Evolutionary conservation across 352 stramenopile genomes (phyloP).

Genomic region (Pythium aquatile): DNA sequence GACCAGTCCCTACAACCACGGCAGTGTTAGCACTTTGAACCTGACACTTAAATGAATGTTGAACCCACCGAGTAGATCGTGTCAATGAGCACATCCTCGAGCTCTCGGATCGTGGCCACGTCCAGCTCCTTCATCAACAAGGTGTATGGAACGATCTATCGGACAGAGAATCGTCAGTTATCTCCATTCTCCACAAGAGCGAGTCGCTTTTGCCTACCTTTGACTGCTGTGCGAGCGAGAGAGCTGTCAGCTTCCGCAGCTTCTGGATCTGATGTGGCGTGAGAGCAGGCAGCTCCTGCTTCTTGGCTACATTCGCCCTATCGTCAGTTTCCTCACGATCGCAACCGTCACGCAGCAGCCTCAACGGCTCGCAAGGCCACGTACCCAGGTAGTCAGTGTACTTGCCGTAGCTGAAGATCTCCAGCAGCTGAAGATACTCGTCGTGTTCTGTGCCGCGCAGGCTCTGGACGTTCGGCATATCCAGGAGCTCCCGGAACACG

Average conservation of each 20-base stretch:
- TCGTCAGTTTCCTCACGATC: background rate
- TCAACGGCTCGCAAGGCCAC: conserved; percentile 5
- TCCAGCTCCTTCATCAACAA: conserved; percentile 76
- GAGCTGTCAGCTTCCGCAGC: conserved; percentile 86
- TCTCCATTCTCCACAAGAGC: background rate
- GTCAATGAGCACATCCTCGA: conserved; percentile 93
- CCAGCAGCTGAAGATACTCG: conserved; percentile 76
- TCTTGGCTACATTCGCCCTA: conserved; percentile 35
- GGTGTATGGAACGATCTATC: conserved; percentile 79
- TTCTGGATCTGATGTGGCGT: conserved; percentile 78
- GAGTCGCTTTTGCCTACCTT: conserved; percentile 48
- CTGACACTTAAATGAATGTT: background rate
- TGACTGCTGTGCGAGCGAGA: conserved; percentile 80
- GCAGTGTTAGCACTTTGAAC: background rate
- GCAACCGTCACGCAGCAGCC: background rate
- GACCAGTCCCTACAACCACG: conserved; percentile 62
- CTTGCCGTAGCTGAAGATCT: conserved; percentile 90
- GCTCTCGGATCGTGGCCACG: conserved; percentile 77
- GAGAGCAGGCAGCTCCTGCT: conserved; percentile 60
- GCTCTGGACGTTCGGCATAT: conserved; percentile 89
- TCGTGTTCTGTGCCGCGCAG: conserved; percentile 75
- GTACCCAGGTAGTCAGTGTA: conserved; percentile 84
- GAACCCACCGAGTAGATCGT: conserved; percentile 87
- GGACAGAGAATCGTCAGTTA: background rate
- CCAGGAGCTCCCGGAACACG: conserved; percentile 91